Percentiles rank a stretch among this genome's conserved stretches.
Conservation (phyloP, 2,329 filamentous ascomycete genomes). For the Endothia cerciana region DNA sequence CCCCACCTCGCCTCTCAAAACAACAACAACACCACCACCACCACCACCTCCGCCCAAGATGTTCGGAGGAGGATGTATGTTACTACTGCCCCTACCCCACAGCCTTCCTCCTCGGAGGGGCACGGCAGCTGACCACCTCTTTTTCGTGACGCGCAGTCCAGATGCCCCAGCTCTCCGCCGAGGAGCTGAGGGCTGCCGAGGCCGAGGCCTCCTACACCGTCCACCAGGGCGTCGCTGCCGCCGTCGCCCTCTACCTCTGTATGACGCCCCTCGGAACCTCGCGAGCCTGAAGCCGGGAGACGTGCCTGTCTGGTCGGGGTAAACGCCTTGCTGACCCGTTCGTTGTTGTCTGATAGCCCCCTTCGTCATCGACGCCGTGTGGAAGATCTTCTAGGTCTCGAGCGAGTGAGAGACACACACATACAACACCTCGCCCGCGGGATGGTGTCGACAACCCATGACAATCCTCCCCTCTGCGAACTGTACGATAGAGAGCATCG, state of each 20-base stretch:
- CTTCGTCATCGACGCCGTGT: constrained; percentile 57
- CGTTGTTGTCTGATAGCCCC: constrained; percentile 48
- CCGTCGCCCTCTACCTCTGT: constrained; percentile 77
- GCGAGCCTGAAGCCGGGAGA: too few relatives aligned
- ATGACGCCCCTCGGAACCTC: neutral
- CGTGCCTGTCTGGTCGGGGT: too few relatives aligned
- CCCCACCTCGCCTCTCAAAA: too few relatives aligned
- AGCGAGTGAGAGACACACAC: neutral
- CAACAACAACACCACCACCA: too few relatives aligned
- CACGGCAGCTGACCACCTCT: neutral
- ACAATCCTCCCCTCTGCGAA: too few relatives aligned
- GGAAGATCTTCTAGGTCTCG: constrained; percentile 39
- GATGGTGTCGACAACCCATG: neutral
- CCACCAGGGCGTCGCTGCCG: constrained; percentile 67
- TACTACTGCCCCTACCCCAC: neutral
- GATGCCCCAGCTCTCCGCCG: constrained; percentile 69
- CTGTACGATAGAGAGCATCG: neutral
- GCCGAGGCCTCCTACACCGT: constrained; percentile 68
- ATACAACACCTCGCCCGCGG: neutral
- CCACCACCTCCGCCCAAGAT: constrained; percentile 47
- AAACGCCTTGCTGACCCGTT: neutral
- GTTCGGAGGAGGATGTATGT: constrained; percentile 62
- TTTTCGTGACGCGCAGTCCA: constrained; percentile 51
- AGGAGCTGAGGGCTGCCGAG: constrained; percentile 73
- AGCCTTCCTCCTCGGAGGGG: neutral